Evolutionary conservation across 169 alveolate species (phyloP).

Genomic region (Cryptosporidium baileyi): DNA sequence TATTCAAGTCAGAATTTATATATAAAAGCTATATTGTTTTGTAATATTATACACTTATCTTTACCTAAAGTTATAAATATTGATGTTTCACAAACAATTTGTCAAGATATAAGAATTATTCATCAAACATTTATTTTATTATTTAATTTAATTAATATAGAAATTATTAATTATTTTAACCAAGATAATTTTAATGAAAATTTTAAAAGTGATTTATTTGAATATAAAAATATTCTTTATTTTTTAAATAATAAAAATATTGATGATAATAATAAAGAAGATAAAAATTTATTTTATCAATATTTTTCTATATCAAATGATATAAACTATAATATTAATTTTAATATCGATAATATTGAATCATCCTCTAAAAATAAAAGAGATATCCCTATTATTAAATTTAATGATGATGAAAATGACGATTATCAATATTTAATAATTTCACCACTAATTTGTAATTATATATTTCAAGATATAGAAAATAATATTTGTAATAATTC

Average conservation of each 20-base stretch:
- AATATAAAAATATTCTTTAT: no score
- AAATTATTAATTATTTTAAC: neutral
- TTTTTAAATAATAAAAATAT: no score
- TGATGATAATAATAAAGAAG: no score
- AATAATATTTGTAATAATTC: no score
- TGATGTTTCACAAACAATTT: neutral
- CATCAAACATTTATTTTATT: conserved; percentile 17
- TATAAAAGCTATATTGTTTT: neutral
- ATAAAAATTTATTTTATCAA: no score
- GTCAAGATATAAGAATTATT: conserved; percentile 1
- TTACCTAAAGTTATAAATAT: neutral
- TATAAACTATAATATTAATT: no score
- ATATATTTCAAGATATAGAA: no score
- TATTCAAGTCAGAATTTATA: conserved; percentile 1
- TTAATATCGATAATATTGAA: no score
- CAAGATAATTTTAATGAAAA: neutral
- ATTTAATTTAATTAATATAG: conserved; percentile 34
- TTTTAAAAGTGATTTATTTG: neutral
- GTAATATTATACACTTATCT: conserved; percentile 3
- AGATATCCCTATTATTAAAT: no score
- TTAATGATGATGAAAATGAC: no score
- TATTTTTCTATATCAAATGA: no score
- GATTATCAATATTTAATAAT: conserved; percentile 19
- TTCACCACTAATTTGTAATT: neutral
- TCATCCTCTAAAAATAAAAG: no score